Evolutionary conservation across 208 protist genomes (phyloP).

Genomic region (Acanthamoeba healyi): DNA sequence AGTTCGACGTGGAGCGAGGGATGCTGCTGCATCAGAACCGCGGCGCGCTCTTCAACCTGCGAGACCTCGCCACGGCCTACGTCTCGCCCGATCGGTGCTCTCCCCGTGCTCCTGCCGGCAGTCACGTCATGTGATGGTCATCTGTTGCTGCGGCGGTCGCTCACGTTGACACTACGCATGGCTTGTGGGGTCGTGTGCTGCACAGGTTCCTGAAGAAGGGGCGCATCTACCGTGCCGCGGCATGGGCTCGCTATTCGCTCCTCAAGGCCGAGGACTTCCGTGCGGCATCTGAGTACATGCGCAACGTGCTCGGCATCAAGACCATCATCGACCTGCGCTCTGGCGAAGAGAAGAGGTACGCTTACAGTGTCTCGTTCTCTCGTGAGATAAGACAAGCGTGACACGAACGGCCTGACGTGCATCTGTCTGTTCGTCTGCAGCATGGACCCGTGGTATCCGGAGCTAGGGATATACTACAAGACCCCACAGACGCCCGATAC

Average conservation of each 20-base stretch:
- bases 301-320: constrained; percentile 10
- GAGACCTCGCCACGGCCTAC: neutral
- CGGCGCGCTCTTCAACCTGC: constrained; percentile 18
- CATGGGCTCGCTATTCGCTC: constrained; percentile 9
- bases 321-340: constrained; percentile 71
- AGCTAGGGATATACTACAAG: neutral
- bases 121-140: neutral
- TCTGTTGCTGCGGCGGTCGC: neutral
- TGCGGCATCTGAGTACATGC: neutral
- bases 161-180: neutral
- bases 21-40: neutral
- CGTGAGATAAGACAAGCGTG: too few relatives aligned
- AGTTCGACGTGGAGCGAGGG: constrained; percentile 5
- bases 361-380: too few relatives aligned
- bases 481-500: neutral
- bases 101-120: too few relatives aligned
- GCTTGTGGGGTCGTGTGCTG: neutral
- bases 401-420: too few relatives aligned
- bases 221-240: constrained; percentile 18
- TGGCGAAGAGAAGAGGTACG: constrained; percentile 64
- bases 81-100: neutral
- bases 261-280: neutral
- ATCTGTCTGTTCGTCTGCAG: too few relatives aligned
- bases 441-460: neutral
- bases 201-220: neutral